These are phyloP conservation scores for Boehmeria nivea DNA, from an alignment of 306 rosid genomes.

Conservation along the genomic window DNA sequence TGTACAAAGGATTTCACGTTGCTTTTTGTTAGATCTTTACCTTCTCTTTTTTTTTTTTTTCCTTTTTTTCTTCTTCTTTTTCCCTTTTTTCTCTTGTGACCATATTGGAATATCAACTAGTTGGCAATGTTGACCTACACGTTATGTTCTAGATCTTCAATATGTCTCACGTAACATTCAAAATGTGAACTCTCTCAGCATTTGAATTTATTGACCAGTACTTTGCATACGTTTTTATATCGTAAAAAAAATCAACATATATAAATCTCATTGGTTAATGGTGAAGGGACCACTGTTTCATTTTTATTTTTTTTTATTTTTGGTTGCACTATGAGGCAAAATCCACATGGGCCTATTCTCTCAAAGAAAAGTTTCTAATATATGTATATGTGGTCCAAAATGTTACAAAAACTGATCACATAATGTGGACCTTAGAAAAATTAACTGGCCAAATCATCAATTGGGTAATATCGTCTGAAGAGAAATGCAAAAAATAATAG, in stretches of 20 bases:
- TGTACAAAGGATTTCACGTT: slow-evolving; percentile 1
- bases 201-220: neutral
- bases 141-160: neutral
- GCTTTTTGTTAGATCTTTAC: slow-evolving; percentile 3
- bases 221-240: neutral
- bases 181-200: neutral
- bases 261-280: neutral
- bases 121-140: neutral
- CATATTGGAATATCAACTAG: too few species aligned
- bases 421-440: slow-evolving; percentile 3
- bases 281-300: neutral
- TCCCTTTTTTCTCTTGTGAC: neutral
- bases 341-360: slow-evolving; percentile 15
- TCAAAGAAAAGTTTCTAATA: slow-evolving; percentile 15
- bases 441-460: slow-evolving; percentile 7
- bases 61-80: neutral
- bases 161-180: neutral
- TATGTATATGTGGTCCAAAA: slow-evolving; percentile 7
- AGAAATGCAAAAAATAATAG: neutral
- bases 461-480: neutral
- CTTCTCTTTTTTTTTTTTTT: neutral
- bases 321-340: slow-evolving; percentile 7
- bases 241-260: neutral
- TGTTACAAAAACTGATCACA: neutral
- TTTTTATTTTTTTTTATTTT: neutral